Base-by-base conservation (phyloP, 2,329 filamentous ascomycete genomes). In the Neofusicoccum umdonicola region DNA sequence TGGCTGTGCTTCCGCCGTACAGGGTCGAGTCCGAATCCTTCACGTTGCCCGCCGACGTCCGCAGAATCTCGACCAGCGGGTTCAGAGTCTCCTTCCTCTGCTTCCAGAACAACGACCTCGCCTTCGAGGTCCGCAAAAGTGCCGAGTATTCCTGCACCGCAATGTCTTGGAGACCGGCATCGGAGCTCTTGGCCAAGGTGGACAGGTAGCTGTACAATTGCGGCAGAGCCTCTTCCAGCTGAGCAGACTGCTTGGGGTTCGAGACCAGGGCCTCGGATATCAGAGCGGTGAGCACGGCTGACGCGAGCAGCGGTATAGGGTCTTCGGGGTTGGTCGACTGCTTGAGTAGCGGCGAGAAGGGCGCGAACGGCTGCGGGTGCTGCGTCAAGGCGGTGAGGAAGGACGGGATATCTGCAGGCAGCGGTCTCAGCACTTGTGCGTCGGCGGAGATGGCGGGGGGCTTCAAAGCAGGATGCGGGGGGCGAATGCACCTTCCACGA, bases 111-210 rank as follows among this genome's bases (percentile, higher is more conserved):
- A 95, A 84, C 69, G 89, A 84, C 68, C 95, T 87, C 3, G 93
- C 87, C 65, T 87, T 87, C 67, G 83, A 86, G 44, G 88, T 91
- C 67, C 92, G 89, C 37, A 99, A 83, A 37, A 99, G 83, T 19
- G 90, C 85, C 41, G 95, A 97, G 79, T 94, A 96, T 74, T 94
- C 88, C 73, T 95, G 91, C 12, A 98, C 93, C 31, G 93, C 94
- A 74, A 98, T 97, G 74, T 99, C 95, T 79, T 99, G 95, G 64
- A 96, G 84, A 44, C 92, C 92, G 63, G 91, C 90, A 78, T 99
- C 95, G 65, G 90, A 86, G 74, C 89, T 92, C 82, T 93, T 93
- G 65, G 91, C 88, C 64, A 98, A 83, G 62, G 88, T 88, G 7
- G 93, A 91, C 35, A 98, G 87, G 78, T 97, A 98, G 73, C 86